phyloP scores from a whole-genome alignment of 2,329 filamentous ascomycete species.

The Paraphoma sp. region DNA sequence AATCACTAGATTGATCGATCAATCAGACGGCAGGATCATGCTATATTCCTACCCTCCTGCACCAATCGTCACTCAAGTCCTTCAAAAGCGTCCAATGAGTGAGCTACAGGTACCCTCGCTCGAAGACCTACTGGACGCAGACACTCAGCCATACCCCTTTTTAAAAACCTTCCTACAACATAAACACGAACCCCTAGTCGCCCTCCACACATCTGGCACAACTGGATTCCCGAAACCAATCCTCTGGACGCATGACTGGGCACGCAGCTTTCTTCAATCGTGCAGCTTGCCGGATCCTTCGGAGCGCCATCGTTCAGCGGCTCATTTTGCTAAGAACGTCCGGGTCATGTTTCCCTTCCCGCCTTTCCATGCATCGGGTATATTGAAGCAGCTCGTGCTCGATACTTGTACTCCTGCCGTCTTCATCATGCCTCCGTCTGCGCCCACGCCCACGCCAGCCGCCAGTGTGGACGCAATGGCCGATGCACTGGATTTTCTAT shows the following conservation, averaged over 20 bases:
- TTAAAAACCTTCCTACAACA: conserved; percentile 29
- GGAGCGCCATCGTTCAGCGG: background rate
- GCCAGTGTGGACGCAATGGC: background rate
- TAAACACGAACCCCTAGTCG: conserved; percentile 29
- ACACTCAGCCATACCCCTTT: conserved; percentile 22
- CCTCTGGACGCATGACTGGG: conserved; percentile 29
- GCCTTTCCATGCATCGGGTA: conserved; percentile 15
- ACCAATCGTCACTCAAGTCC: conserved; percentile 14
- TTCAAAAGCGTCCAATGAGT: conserved; percentile 19
- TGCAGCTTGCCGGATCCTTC: conserved; percentile 6
- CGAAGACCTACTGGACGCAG: conserved; percentile 15
- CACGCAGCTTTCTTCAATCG: conserved; percentile 2
- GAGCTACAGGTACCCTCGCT: conserved; percentile 20
- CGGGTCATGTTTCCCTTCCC: conserved; percentile 8
- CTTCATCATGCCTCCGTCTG: conserved; percentile 5
- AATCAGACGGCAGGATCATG: conserved; percentile 23
- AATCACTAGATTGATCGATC: conserved; percentile 23
- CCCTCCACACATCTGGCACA: conserved; percentile 47
- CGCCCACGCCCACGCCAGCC: background rate
- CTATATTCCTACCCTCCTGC: conserved; percentile 16
- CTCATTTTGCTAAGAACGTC: background rate
- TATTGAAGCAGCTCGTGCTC: conserved; percentile 7
- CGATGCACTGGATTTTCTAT: background rate
- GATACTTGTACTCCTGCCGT: conserved; percentile 5
- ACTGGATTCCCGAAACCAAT: conserved; percentile 49